Evolutionary conservation across 2,329 filamentous ascomycete species (phyloP).

Genomic region (Tolypocladium ophioglossoides): DNA sequence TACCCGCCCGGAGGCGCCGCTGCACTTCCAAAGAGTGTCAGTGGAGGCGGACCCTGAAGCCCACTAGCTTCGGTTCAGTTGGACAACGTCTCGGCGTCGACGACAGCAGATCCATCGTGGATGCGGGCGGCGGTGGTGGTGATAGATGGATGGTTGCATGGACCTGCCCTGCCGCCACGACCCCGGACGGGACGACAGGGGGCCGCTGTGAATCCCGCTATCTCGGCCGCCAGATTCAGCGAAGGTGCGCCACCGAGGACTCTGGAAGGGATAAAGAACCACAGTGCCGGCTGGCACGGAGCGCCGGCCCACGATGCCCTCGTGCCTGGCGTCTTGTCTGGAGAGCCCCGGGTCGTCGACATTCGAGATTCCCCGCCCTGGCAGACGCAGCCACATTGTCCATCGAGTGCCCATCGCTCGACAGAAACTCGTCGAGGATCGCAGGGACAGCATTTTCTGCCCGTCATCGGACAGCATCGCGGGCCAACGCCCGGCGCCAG

Average conservation of each 20-base stretch:
- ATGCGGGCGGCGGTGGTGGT: background rate
- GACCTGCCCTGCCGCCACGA: background rate
- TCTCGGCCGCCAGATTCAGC: background rate
- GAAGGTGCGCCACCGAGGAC: background rate
- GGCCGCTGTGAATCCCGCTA: background rate
- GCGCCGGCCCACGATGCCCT: background rate
- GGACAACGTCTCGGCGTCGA: background rate
- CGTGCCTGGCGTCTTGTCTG: background rate
- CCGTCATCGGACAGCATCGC: background rate
- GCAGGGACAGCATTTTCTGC: background rate
- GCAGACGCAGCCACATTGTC: background rate
- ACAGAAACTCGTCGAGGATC: background rate
- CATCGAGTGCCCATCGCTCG: background rate
- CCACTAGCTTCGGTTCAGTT: background rate
- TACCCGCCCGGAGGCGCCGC: conserved; percentile 3
- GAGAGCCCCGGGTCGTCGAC: background rate
- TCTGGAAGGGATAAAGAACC: background rate
- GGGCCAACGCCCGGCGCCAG: background rate
- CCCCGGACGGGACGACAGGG: background rate
- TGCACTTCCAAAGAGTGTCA: background rate
- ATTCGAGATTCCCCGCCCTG: no score
- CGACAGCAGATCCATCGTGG: background rate
- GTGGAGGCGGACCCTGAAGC: background rate
- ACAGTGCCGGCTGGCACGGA: background rate
- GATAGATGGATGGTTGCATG: background rate